Evolutionary conservation across 768 basidiomycete genomes (phyloP).

Genomic region (Mycena amicta): DNA sequence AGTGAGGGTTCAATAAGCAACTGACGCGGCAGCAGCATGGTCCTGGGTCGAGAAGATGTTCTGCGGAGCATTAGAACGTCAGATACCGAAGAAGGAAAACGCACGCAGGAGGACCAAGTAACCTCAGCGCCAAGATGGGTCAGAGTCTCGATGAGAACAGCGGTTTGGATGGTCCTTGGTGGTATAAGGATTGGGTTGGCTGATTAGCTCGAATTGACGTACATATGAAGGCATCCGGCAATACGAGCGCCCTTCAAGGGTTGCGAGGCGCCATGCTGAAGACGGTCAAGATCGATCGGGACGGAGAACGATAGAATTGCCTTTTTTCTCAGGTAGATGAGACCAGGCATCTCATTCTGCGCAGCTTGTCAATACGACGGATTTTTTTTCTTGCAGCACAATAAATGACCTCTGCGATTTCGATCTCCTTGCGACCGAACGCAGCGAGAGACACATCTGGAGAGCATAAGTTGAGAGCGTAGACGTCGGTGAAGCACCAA

Average conservation of each 20-base stretch:
- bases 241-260: conserved; percentile 95
- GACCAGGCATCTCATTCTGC: conserved; percentile 92
- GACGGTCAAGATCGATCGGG: conserved; percentile 20
- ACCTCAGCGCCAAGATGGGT: conserved; percentile 95
- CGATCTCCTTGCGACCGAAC: conserved; percentile 99
- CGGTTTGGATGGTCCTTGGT: conserved; percentile 94
- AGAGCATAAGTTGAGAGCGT: no score
- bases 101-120: conserved; percentile 96
- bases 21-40: conserved; percentile 95
- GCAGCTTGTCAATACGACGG: conserved; percentile 12
- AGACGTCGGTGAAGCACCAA: no score
- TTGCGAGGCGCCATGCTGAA: conserved; percentile 74
- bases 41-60: conserved; percentile 99
- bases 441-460: conserved; percentile 92
- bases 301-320: conserved; percentile 30
- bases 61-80: conserved; percentile 39
- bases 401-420: conserved; percentile 92
- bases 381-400: conserved; percentile 9
- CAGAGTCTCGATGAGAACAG: conserved; percentile 98
- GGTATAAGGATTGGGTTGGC: conserved; percentile 9
- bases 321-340: conserved; percentile 91
- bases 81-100: conserved; percentile 40
- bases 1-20: no score
- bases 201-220: conserved; percentile 32
- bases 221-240: conserved; percentile 98